These are phyloP conservation scores for Chaetoscypha palmicola DNA, from an alignment of 2,329 filamentous ascomycete genomes.

Conservation along the genomic window DNA sequence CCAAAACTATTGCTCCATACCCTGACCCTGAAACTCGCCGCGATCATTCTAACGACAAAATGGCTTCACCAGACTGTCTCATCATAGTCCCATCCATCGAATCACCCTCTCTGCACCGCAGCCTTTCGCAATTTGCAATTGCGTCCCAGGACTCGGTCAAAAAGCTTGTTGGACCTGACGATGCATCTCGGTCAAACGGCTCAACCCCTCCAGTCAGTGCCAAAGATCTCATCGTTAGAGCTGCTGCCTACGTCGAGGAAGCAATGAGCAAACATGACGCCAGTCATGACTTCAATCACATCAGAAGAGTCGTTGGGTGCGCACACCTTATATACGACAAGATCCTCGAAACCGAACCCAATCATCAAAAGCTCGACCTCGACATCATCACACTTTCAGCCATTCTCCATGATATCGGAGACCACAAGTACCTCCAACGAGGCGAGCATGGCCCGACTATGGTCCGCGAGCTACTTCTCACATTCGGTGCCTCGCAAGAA, in stretches of 20 bases:
- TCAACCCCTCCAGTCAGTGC: too few relatives aligned
- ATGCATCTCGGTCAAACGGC: neutral
- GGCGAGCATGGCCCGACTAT: slow-evolving; percentile 44
- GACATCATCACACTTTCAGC: slow-evolving; percentile 60
- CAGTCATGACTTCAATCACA: slow-evolving; percentile 81
- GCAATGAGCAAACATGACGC: slow-evolving; percentile 31
- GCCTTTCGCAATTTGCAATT: too few relatives aligned
- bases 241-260: slow-evolving; percentile 3
- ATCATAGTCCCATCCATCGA: too few relatives aligned
- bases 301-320: slow-evolving; percentile 67
- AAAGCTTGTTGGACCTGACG: neutral
- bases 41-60: too few relatives aligned
- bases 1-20: too few relatives aligned
- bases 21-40: too few relatives aligned
- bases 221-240: slow-evolving; percentile 5
- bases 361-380: slow-evolving; percentile 37
- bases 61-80: too few relatives aligned
- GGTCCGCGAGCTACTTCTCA: slow-evolving; percentile 47
- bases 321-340: slow-evolving; percentile 39
- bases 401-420: slow-evolving; percentile 74
- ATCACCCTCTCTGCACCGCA: too few relatives aligned
- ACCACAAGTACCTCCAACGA: slow-evolving; percentile 64
- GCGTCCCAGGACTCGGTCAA: too few relatives aligned
- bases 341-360: slow-evolving; percentile 32
- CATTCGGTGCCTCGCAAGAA: slow-evolving; percentile 46